Percentiles rank a stretch among this genome's conserved stretches.
Conservation (phyloP, 148 eudicot genomes). For the Chenopodium quinoa region DNA sequence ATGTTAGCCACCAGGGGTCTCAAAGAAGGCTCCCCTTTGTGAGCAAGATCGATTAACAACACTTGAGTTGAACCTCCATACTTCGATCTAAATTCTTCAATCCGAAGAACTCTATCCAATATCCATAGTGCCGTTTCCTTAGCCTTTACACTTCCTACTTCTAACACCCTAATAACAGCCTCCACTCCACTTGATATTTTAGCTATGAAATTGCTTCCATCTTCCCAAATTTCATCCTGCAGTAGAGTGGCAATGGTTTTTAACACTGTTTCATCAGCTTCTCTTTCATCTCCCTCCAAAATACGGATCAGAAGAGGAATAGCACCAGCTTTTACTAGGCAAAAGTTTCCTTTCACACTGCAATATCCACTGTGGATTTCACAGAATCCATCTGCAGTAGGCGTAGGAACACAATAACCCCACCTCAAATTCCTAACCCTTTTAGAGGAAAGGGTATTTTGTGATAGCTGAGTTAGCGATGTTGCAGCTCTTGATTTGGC, state of each 20-base stretch:
- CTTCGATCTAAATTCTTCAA: constrained; percentile 47
- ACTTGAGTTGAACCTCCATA: constrained; percentile 66
- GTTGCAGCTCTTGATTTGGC: constrained; percentile 64
- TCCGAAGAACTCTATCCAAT: constrained; percentile 60
- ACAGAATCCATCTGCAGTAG: constrained; percentile 44
- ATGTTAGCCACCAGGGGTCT: constrained; percentile 60
- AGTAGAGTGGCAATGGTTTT: constrained; percentile 55
- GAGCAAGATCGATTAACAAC: constrained; percentile 67
- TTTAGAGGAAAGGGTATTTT: constrained; percentile 38
- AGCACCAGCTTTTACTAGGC: constrained; percentile 72
- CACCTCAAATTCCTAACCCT: constrained; percentile 44
- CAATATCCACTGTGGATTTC: constrained; percentile 63
- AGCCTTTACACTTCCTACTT: constrained; percentile 53
- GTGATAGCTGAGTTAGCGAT: constrained; percentile 68
- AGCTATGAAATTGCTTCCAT: constrained; percentile 54
- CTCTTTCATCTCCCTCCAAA: constrained; percentile 58
- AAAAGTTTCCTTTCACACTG: constrained; percentile 54
- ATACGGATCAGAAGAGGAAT: constrained; percentile 42
- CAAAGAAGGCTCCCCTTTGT: constrained; percentile 56
- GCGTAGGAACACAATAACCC: constrained; percentile 48
- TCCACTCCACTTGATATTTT: constrained; percentile 37
- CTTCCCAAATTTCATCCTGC: constrained; percentile 64
- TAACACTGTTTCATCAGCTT: constrained; percentile 67
- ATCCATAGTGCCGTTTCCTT: constrained; percentile 75
- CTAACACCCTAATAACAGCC: constrained; percentile 49